Base-by-base conservation (phyloP, 2,329 filamentous ascomycete genomes). In the Xylariaceae sp. region DNA sequence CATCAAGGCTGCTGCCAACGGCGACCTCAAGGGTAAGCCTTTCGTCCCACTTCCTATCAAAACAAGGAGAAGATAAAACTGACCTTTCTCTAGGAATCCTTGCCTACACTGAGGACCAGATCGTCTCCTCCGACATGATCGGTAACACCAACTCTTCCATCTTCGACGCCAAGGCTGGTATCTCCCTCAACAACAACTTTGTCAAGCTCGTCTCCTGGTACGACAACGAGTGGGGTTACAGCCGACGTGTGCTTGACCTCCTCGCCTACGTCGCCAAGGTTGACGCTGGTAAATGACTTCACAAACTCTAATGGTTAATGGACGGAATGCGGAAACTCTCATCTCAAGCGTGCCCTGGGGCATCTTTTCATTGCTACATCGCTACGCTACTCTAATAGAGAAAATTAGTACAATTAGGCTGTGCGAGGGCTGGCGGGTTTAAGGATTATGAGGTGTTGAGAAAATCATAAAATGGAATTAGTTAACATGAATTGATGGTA, bases 141-240 rank as follows among this genome's bases (percentile, higher is more conserved):
- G 95, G 95, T 79, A 90, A 98, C 85, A 85, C 82, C 77, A 80
- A 87, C 87, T 97, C 93, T 68, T 97, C 93, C 82, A 96, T 98
- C 87, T 97, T 99, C 81, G 95, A 99, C 78, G 93, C 92, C 79
- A 96, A 96, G 90, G 95, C 95, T 62, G 95, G 95, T 86, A 98
- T 99, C 81, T 90, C 93, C 68, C 89, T 99, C 72, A 99, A 98
- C 88, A 81, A 92, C 74, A 93, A 97, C 88, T 98, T 98, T 79
- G 88, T 96, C 86, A 99, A 99, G 90, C 87, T 99, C 64, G 90
- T 97, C 77, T 88, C 88, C 73, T 98, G 94, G 95, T 96, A 96
- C 82, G 92, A 96, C 86, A 98, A 98, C 86, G 94, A 98, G 87
- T 97, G 93, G 92, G 95, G 93, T 75, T 98, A 99, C 90, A 96